Percentiles rank a stretch among this genome's conserved stretches.
Conservation (phyloP, 192 early-diverging fungal species). For the Coemansia umbellata region DNA sequence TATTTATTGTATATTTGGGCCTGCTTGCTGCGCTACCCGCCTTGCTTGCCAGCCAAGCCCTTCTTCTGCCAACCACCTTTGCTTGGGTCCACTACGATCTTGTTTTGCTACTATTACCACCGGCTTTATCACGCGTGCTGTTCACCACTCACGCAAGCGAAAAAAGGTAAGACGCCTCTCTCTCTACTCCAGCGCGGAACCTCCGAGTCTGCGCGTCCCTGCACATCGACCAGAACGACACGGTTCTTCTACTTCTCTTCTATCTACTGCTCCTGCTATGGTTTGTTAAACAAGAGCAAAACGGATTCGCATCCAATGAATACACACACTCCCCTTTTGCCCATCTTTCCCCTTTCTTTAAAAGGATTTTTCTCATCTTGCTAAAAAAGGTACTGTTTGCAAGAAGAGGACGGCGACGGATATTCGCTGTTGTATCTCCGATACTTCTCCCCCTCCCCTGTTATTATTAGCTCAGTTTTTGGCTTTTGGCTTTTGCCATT, state of each 20-base stretch:
- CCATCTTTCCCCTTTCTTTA: background rate
- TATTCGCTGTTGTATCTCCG: conserved; percentile 1
- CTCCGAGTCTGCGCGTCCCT: too few relatives aligned
- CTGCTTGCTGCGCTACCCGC: background rate
- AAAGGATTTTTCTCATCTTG: background rate
- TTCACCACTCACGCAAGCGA: background rate
- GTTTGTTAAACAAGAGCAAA: background rate
- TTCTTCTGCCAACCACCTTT: background rate
- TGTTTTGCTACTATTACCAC: background rate
- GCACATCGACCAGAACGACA: too few relatives aligned
- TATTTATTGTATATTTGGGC: background rate
- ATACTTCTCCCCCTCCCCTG: background rate
- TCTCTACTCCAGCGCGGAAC: too few relatives aligned
- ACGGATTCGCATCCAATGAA: background rate
- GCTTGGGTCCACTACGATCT: background rate
- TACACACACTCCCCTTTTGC: background rate
- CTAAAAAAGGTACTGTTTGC: background rate
- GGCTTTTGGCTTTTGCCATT: background rate
- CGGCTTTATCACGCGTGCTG: background rate
- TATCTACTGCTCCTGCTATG: background rate
- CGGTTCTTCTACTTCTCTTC: background rate
- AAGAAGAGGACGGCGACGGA: background rate
- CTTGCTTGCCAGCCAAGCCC: background rate
- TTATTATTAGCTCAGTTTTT: background rate
- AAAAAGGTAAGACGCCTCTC: background rate